phyloP scores from a whole-genome alignment of 768 basidiomycete genomes.

The Cystobasidiopsis lactophilus region DNA sequence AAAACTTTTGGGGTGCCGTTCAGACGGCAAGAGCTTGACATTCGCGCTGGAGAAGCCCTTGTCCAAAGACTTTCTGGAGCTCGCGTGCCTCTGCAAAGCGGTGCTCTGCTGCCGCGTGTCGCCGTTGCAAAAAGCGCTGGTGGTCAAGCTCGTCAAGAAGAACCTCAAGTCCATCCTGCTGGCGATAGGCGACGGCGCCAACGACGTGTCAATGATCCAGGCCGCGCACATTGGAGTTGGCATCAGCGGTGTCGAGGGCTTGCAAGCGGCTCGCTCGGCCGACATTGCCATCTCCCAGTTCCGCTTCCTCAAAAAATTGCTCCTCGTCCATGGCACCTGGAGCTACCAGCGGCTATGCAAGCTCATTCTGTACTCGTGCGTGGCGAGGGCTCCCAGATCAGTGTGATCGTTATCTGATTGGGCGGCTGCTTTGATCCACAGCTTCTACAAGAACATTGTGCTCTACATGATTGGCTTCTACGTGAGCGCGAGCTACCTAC shows the following conservation, averaged over 20 bases:
- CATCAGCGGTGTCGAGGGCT: slow-evolving; percentile 93
- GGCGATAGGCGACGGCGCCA: slow-evolving; percentile 92
- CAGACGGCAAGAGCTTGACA: slow-evolving; percentile 83
- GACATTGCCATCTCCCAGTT: slow-evolving; percentile 90
- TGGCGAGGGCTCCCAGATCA: not conserved
- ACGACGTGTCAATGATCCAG: slow-evolving; percentile 98
- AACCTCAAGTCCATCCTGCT: slow-evolving; percentile 80
- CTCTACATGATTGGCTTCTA: slow-evolving; percentile 46
- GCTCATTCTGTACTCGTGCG: slow-evolving; percentile 70
- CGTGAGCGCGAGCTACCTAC: not conserved
- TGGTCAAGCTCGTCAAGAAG: slow-evolving; percentile 97
- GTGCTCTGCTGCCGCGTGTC: slow-evolving; percentile 98
- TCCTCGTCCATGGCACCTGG: slow-evolving; percentile 96
- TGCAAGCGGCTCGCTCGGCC: slow-evolving; percentile 93
- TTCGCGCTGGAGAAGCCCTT: slow-evolving; percentile 85
- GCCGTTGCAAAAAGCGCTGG: slow-evolving; percentile 86
- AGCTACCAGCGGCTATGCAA: slow-evolving; percentile 89
- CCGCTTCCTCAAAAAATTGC: slow-evolving; percentile 73
- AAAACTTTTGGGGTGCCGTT: slow-evolving; percentile 8
- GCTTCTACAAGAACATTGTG: slow-evolving; percentile 87
- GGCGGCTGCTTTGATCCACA: not conserved
- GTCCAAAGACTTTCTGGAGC: slow-evolving; percentile 70
- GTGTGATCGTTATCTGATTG: too few relatives aligned
- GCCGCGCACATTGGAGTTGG: slow-evolving; percentile 94
- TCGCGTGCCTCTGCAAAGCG: slow-evolving; percentile 95